phyloP scores from a whole-genome alignment of 805 yeast species.

The Monosporozyma yasuniensis region DNA sequence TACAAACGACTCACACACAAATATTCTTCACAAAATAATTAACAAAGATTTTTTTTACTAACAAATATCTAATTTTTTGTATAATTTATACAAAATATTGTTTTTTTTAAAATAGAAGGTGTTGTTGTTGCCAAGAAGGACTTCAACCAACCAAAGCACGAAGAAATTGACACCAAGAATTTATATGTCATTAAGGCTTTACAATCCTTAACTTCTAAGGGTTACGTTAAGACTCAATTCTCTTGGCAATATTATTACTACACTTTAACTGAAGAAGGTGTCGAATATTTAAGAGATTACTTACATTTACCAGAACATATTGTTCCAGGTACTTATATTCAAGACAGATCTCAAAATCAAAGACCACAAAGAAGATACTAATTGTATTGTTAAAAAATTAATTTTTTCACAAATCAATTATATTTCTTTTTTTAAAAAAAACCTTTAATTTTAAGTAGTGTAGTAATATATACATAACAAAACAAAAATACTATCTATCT shows the following conservation, averaged over 20 bases:
- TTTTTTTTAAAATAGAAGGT: slow-evolving; percentile 59
- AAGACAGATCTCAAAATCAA: slow-evolving; percentile 77
- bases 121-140: slow-evolving; percentile 99
- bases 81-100: slow-evolving; percentile 2
- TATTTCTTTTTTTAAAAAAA: not conserved
- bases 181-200: slow-evolving; percentile 96
- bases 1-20: too few species aligned
- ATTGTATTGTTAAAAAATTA: slow-evolving; percentile 5
- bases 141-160: slow-evolving; percentile 95
- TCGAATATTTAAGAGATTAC: slow-evolving; percentile 95
- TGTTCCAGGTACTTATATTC: slow-evolving; percentile 97
- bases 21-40: not conserved
- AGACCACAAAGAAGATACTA: slow-evolving; percentile 48
- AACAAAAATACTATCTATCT: not conserved
- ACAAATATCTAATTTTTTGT: slow-evolving; percentile 2
- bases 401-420: not conserved
- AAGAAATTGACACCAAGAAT: slow-evolving; percentile 96
- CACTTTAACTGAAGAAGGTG: slow-evolving; percentile 99
- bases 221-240: slow-evolving; percentile 99
- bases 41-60: slow-evolving; percentile 9
- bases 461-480: not conserved
- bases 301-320: slow-evolving; percentile 97
- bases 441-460: not conserved
- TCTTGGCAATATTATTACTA: slow-evolving; percentile 99
- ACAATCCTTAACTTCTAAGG: slow-evolving; percentile 97